Evolutionary conservation across 345 rosid genomes (phyloP).

Genomic region (Cardamine occulta): DNA sequence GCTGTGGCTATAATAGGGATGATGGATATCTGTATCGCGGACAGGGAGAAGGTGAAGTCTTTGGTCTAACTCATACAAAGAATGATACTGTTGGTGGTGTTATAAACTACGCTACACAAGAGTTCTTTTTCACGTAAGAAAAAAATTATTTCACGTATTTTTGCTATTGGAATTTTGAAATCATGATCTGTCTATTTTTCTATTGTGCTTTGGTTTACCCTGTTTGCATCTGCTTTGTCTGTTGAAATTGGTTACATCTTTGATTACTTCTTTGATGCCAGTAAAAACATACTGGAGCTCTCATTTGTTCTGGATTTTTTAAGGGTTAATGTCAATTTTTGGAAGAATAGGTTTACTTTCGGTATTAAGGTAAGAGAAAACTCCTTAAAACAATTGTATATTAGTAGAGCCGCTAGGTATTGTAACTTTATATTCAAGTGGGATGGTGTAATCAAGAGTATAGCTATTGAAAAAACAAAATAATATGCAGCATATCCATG

Average conservation of each 20-base stretch:
- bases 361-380: no score
- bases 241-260: slow-evolving; percentile 15
- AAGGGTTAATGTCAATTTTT: no score
- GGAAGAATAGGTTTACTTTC: no score
- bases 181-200: neutral
- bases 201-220: neutral
- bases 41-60: slow-evolving; percentile 72
- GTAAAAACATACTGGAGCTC: slow-evolving; percentile 63
- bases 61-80: slow-evolving; percentile 79
- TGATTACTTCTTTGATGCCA: slow-evolving; percentile 47
- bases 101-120: slow-evolving; percentile 80
- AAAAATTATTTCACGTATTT: slow-evolving; percentile 16
- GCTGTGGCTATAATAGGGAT: slow-evolving; percentile 94
- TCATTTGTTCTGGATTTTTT: no score
- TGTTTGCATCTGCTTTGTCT: neutral
- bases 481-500: no score
- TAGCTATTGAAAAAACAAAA: no score
- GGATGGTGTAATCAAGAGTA: no score
- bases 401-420: no score
- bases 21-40: slow-evolving; percentile 83
- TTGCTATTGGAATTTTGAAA: neutral
- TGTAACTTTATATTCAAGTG: no score
- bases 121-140: slow-evolving; percentile 89
- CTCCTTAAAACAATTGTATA: no score
- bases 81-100: slow-evolving; percentile 90